Evolutionary conservation across 2,329 filamentous ascomycete genomes (phyloP).

Genomic region (Endocalyx cinctus): DNA sequence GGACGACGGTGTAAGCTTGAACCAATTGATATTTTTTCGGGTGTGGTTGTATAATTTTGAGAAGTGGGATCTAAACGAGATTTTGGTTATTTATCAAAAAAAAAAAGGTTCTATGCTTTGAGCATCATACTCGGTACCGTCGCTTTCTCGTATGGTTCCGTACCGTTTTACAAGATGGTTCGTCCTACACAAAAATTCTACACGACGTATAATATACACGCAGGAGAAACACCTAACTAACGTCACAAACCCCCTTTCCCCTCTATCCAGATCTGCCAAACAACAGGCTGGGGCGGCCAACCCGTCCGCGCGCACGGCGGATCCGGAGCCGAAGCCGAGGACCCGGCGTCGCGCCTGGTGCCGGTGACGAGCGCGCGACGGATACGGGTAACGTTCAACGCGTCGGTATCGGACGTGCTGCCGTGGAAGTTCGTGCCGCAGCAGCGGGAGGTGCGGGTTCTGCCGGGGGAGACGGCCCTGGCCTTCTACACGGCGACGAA

Average conservation of each 20-base stretch:
- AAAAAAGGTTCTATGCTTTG: constrained; percentile 72
- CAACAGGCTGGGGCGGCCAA: constrained; percentile 88
- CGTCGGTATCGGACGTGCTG: constrained; percentile 88
- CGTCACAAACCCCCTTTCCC: not conserved
- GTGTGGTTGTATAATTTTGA: not conserved
- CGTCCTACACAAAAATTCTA: constrained; percentile 6
- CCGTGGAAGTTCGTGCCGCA: constrained; percentile 98
- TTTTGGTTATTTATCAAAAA: too few species aligned
- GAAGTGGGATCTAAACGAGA: constrained; percentile 15
- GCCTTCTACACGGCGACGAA: constrained; percentile 98
- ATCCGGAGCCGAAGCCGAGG: constrained; percentile 38
- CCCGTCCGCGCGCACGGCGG: constrained; percentile 73
- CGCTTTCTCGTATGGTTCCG: constrained; percentile 75
- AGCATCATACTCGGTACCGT: constrained; percentile 76
- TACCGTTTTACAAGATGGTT: constrained; percentile 85
- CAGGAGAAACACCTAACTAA: too few species aligned
- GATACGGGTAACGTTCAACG: constrained; percentile 92
- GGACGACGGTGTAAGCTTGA: constrained; percentile 56
- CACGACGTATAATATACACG: not conserved
- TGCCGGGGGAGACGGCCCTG: constrained; percentile 92
- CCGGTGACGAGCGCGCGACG: constrained; percentile 79
- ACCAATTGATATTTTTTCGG: too few species aligned
- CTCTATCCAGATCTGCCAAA: constrained; percentile 66
- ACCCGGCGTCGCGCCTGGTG: constrained; percentile 71
- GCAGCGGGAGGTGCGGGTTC: constrained; percentile 90